Base-by-base conservation (phyloP, 2,329 filamentous ascomycete species). In the Aspergillus intermedius region DNA sequence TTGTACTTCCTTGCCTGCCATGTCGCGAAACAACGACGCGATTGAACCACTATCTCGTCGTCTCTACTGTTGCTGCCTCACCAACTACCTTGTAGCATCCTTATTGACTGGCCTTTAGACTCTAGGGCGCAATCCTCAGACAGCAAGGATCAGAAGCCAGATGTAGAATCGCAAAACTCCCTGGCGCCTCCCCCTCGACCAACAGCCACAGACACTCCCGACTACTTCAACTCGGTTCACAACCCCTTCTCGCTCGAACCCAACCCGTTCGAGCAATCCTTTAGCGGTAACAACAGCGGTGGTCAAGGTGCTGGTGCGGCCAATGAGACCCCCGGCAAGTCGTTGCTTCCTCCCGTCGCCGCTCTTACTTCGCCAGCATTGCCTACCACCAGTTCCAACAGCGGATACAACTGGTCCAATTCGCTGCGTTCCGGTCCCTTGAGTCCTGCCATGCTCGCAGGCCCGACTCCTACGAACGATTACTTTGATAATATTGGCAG, bases 241-340 rank as follows among this genome's bases (percentile, higher is more conserved):
- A 72, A 72, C 60, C 69, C 65, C 34, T 75, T 69, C 69, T 82
- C 69, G 64, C 76, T 66, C 74, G 93, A 97, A 75, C 90, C 90
- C 51, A 97, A 98, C 70, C 91, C 93, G 7, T 97, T 98, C 63
- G 93, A 97, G 68, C 88, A 93, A 71, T 96, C 91, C 5, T 98
- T 98, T 67, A 84, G 82, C 37, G 54, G 57, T 44, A 77, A 71
- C 41, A 53, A 56, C 41, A 13, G 19, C 17, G 17, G 37, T 9
- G 37, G 15, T 40, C 15, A 8, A 12, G 37, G 15, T 21, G 55
- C 55, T 37, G 49, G 49, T 41, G 47, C 52, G 21, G 80, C 77
- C 43, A 73, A 82, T 59, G 88, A 95, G 67, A 95, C 91, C 28
- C 90, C 91, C 13, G 87, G 88, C 58, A 86, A 84, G 62, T 77